These are phyloP conservation scores for Lactarius evosmus DNA, from an alignment of 768 basidiomycete genomes.

Conservation along the genomic window DNA sequence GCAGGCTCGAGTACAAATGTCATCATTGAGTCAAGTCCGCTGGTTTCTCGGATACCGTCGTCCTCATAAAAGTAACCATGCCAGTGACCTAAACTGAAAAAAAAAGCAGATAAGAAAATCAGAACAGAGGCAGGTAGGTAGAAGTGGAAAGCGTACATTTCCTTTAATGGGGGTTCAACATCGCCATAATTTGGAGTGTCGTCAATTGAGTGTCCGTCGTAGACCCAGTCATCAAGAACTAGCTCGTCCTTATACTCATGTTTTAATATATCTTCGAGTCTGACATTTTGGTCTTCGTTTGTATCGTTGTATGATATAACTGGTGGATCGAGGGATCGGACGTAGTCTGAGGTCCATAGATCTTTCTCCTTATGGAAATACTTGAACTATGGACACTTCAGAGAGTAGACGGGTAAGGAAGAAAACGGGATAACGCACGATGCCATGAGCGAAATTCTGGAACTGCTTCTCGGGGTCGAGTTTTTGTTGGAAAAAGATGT, in stretches of 20 bases:
- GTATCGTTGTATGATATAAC: constrained; percentile 5
- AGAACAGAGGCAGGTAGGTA: neutral
- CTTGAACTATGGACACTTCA: constrained; percentile 17
- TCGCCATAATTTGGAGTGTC: neutral
- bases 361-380: neutral
- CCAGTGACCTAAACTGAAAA: constrained; percentile 20
- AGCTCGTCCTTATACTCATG: neutral
- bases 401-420: neutral
- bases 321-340: neutral
- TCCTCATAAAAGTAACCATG: constrained; percentile 18
- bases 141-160: constrained; percentile 7
- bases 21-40: constrained; percentile 6
- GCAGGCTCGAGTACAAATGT: constrained; percentile 13
- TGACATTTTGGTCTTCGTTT: constrained; percentile 19
- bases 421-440: constrained; percentile 16
- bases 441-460: constrained; percentile 28
- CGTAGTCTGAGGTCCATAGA: constrained; percentile 9
- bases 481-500: constrained; percentile 28
- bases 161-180: constrained; percentile 14
- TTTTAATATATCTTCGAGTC: constrained; percentile 9
- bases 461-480: constrained; percentile 29
- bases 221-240: constrained; percentile 11
- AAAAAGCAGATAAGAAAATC: neutral
- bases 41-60: neutral
- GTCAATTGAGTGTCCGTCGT: constrained; percentile 19